phyloP scores from a whole-genome alignment of 2,329 filamentous ascomycete genomes.

The Colletotrichum destructivum region DNA sequence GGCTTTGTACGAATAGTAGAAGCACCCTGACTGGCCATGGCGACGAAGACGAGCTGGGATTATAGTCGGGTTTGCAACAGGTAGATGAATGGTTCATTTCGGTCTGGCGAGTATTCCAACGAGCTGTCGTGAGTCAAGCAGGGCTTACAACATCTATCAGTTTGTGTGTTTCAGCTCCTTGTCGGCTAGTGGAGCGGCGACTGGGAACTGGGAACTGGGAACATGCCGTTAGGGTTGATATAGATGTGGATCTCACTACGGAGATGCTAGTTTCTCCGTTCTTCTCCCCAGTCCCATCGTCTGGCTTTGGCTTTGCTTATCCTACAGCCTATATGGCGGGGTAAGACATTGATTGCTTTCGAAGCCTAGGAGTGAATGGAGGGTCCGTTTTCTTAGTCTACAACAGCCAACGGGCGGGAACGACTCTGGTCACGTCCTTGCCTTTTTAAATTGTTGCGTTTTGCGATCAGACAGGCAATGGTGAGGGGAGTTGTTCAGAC shows the following conservation, averaged over 20 bases:
- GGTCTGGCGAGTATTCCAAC: background rate
- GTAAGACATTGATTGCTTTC: background rate
- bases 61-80: slow-evolving; percentile 24
- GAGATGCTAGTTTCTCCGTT: background rate
- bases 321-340: background rate
- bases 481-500: background rate
- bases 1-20: background rate
- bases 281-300: background rate
- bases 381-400: background rate
- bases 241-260: background rate
- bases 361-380: no score
- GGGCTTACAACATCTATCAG: background rate
- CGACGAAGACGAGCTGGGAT: slow-evolving; percentile 36
- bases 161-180: slow-evolving; percentile 32
- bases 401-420: no score
- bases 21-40: slow-evolving; percentile 12
- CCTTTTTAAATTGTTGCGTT: background rate
- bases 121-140: background rate
- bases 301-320: background rate
- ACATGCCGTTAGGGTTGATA: slow-evolving; percentile 10
- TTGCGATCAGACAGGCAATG: background rate
- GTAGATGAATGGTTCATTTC: slow-evolving; percentile 25
- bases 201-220: slow-evolving; percentile 3
- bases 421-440: background rate
- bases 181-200: slow-evolving; percentile 26